Base-by-base conservation (phyloP, 805 yeast species). In the Candida loeiensis region DNA sequence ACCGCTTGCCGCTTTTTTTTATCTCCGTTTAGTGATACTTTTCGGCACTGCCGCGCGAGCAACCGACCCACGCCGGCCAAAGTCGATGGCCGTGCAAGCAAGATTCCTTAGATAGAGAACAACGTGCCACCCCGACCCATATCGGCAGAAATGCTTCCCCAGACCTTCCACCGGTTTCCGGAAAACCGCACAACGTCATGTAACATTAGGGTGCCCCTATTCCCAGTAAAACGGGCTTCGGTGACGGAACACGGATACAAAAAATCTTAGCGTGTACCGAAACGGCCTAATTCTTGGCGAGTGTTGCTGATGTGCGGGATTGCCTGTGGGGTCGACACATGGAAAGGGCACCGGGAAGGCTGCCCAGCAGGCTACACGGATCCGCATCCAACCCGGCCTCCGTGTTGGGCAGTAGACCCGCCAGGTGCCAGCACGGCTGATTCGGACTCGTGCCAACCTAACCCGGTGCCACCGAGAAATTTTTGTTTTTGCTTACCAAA, bases 401-500 rank as follows among this genome's bases (percentile, higher is more conserved):
- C n/a, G n/a, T n/a, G n/a, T n/a, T n/a, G n/a, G n/a, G n/a, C n/a
- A n/a, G n/a, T n/a, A n/a, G n/a, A n/a, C n/a, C n/a, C n/a, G n/a
- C n/a, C n/a, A n/a, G n/a, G n/a, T n/a, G n/a, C n/a, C n/a, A 17
- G 21, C 21, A 18, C 33, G 33, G 33, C 33, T 30, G 33, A 30
- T 7, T 30, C 33, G 33, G 33, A 21, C 11, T 30, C n/a, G 20
- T 17, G n/a, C 33, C 16, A 17, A 9, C 33, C 33, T 14, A 30
- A 30, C 15, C 33, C 33, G 33, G 33, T 6, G 13, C 21, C 33
- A 30, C 33, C 33, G 33, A 30, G 33, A 30, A 30, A 30, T 17
- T 6, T 27, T n/a, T 25, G 28, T 11, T 11, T 11, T 12, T 14
- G 31, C 31, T 27, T 27, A 27, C 31, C 31, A 27, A 27, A 4